These are phyloP conservation scores for Cutaneotrichosporon daszewskae DNA, from an alignment of 1,284 basidiomycete species.

Conservation along the genomic window DNA sequence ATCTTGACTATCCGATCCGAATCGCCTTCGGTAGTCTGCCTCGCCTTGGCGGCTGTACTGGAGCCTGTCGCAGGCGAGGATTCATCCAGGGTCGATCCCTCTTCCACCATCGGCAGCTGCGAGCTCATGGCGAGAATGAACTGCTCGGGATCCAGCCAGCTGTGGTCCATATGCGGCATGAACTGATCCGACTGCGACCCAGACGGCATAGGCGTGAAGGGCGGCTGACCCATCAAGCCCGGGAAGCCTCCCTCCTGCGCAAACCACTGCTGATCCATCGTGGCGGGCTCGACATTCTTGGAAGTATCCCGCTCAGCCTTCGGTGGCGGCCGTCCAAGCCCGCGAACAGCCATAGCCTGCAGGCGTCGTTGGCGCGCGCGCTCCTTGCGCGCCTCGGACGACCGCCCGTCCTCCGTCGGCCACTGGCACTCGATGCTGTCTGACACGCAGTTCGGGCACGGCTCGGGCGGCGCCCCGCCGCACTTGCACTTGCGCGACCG, in stretches of 20 bases:
- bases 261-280: too few relatives aligned
- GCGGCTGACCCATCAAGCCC: too few relatives aligned
- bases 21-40: background rate
- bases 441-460: slow-evolving; percentile 25
- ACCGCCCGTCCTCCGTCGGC: slow-evolving; percentile 27
- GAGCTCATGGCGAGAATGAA: slow-evolving; percentile 26
- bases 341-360: slow-evolving; percentile 1
- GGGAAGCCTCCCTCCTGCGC: too few relatives aligned
- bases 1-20: slow-evolving; percentile 24
- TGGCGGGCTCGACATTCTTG: too few relatives aligned
- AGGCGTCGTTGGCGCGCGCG: slow-evolving; percentile 1
- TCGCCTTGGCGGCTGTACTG: background rate
- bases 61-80: background rate
- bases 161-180: too few relatives aligned
- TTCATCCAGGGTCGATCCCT: slow-evolving; percentile 9
- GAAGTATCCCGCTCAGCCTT: slow-evolving; percentile 4
- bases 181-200: too few relatives aligned
- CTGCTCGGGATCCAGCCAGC: slow-evolving; percentile 22
- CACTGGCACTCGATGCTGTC: slow-evolving; percentile 21
- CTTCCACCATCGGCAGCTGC: slow-evolving; percentile 23
- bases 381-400: slow-evolving; percentile 18
- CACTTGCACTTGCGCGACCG: slow-evolving; percentile 26
- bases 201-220: too few relatives aligned
- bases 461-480: slow-evolving; percentile 19
- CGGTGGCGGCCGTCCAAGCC: slow-evolving; percentile 3